phyloP scores from a whole-genome alignment of 345 rosid species.

The Lumnitzera racemosa region DNA sequence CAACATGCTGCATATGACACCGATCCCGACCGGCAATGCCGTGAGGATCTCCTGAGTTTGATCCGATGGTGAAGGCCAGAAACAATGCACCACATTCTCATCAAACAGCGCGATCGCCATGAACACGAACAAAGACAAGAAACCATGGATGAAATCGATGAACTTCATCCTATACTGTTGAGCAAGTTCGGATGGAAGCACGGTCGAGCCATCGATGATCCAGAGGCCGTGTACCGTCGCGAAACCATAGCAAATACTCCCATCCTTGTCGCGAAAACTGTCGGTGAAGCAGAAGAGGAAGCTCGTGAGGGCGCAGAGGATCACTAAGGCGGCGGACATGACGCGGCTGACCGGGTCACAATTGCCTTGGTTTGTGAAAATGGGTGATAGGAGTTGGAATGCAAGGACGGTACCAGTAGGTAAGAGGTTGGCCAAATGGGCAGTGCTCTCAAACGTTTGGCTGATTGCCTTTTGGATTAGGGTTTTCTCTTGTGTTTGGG shows the following conservation, averaged over 20 bases:
- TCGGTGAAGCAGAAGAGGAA: conserved; percentile 73
- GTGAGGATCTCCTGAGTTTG: conserved; percentile 63
- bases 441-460: conserved; percentile 83
- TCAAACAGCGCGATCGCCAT: conserved; percentile 71
- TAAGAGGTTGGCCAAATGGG: conserved; percentile 78
- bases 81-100: conserved; percentile 60
- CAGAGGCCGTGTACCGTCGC: conserved; percentile 66
- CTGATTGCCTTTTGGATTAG: conserved; percentile 65
- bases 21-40: conserved; percentile 75
- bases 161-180: conserved; percentile 40
- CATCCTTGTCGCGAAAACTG: conserved; percentile 65
- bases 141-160: conserved; percentile 71
- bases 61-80: conserved; percentile 66
- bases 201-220: conserved; percentile 74
- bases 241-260: conserved; percentile 62
- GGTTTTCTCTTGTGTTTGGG: conserved; percentile 38
- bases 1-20: conserved; percentile 66
- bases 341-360: conserved; percentile 51
- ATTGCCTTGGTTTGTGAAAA: conserved; percentile 66
- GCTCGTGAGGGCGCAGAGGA: conserved; percentile 64
- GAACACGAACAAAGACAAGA: conserved; percentile 74
- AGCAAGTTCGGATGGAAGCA: conserved; percentile 46
- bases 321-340: conserved; percentile 50
- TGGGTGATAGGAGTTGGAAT: conserved; percentile 75
- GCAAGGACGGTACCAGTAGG: conserved; percentile 95